Percentiles rank a stretch among this genome's conserved stretches.
These are phyloP conservation scores for Podosphaera leucotricha DNA, from an alignment of 2,329 filamentous ascomycete genomes.

Conservation along the genomic window DNA sequence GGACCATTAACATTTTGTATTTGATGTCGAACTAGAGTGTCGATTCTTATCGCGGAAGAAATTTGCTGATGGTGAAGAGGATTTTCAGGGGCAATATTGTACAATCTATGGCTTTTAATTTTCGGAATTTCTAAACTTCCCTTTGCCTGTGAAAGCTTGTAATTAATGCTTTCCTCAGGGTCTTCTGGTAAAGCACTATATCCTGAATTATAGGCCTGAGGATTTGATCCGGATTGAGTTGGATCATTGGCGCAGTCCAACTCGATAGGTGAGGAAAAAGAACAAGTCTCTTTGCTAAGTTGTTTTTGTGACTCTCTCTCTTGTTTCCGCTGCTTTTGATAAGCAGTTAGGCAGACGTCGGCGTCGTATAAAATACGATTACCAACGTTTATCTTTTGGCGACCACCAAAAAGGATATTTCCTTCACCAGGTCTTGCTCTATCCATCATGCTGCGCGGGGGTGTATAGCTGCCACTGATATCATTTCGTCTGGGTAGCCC, in stretches of 20 bases:
- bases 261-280: no score
- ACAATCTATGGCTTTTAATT: conserved; percentile 51
- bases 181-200: no score
- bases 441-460: conserved; percentile 53
- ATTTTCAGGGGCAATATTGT: conserved; percentile 61
- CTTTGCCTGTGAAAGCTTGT: no score
- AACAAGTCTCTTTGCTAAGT: no score
- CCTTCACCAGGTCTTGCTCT: conserved; percentile 65
- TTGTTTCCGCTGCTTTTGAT: conserved; percentile 44
- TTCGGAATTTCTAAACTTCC: conserved; percentile 39
- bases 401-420: conserved; percentile 80
- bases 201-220: no score
- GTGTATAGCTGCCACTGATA: conserved; percentile 40
- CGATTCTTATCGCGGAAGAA: conserved; percentile 54
- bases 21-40: conserved; percentile 48
- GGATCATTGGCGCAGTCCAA: no score
- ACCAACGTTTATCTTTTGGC: conserved; percentile 75
- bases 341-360: conserved; percentile 62
- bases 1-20: conserved; percentile 11
- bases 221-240: no score
- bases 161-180: no score
- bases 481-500: conserved; percentile 37
- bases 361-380: conserved; percentile 62
- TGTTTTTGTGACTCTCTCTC: conserved; percentile 15
- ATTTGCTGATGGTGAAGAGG: conserved; percentile 61